A percentile compares a stretch with the other conserved stretches of the same genome.
Evolutionary conservation across 495 filamentous ascomycete species (phyloP).

Genomic region (Hyaloscypha hepaticicola): DNA sequence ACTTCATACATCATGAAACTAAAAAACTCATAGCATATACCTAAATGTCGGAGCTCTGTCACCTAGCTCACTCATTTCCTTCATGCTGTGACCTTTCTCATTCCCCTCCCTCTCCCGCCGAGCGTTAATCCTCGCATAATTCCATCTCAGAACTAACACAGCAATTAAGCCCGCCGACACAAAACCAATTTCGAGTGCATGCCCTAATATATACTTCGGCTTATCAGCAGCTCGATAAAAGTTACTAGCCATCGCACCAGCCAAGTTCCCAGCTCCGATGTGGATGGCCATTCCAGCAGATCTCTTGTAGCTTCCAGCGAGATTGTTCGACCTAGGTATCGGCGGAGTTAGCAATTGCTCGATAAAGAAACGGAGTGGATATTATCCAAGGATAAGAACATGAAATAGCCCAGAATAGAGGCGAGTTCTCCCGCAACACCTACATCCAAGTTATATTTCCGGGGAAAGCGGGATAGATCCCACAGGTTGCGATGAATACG

Average conservation of each 20-base stretch:
- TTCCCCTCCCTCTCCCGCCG: slow-evolving; percentile 50
- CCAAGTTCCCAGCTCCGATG: slow-evolving; percentile 72
- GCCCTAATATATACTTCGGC: slow-evolving; percentile 66
- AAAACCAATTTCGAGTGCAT: slow-evolving; percentile 68
- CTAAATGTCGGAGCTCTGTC: slow-evolving; percentile 65
- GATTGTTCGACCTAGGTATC: slow-evolving; percentile 52
- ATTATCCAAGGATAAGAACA: no score
- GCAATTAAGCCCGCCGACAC: slow-evolving; percentile 61
- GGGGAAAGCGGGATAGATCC: slow-evolving; percentile 61
- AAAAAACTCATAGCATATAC: slow-evolving; percentile 47
- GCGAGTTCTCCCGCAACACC: no score
- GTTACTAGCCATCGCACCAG: slow-evolving; percentile 72
- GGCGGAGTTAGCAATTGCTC: no score
- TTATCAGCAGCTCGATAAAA: slow-evolving; percentile 68
- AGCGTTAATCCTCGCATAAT: slow-evolving; percentile 61
- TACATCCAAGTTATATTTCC: slow-evolving; percentile 67
- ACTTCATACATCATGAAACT: no score
- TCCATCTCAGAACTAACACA: slow-evolving; percentile 48
- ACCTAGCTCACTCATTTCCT: slow-evolving; percentile 59
- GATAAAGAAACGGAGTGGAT: no score
- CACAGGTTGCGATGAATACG: slow-evolving; percentile 68
- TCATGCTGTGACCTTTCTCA: slow-evolving; percentile 44
- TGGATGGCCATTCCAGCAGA: slow-evolving; percentile 72
- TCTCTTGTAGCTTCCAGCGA: slow-evolving; percentile 69
- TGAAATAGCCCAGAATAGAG: no score